phyloP scores from a whole-genome alignment of 257 asterid genomes.

The Voacanga thouarsii region DNA sequence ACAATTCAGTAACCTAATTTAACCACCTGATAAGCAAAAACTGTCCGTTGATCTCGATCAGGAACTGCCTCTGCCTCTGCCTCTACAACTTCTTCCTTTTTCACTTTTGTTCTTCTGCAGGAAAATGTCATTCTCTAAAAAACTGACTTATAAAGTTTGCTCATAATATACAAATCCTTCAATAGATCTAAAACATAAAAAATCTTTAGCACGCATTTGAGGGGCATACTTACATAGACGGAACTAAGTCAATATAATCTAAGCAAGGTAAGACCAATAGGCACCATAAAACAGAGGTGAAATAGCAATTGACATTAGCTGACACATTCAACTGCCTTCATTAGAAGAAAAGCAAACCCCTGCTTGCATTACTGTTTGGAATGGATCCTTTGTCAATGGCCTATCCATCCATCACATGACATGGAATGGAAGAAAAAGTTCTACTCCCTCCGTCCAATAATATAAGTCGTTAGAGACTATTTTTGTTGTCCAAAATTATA shows the following conservation, averaged over 20 bases:
- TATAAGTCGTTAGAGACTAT: too few relatives aligned
- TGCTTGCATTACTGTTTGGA: background rate
- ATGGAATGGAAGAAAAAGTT: background rate
- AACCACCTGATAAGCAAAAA: conserved; percentile 75
- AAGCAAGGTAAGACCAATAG: background rate
- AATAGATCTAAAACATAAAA: background rate
- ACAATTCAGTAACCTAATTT: conserved; percentile 10
- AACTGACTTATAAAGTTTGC: background rate
- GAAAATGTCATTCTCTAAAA: conserved; percentile 2
- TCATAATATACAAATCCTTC: background rate
- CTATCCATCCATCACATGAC: background rate
- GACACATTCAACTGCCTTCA: background rate
- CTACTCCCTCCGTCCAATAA: too few relatives aligned
- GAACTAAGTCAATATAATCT: background rate
- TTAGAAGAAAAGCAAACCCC: background rate
- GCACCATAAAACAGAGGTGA: background rate
- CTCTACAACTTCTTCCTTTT: conserved; percentile 41
- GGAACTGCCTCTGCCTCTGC: conserved; percentile 61
- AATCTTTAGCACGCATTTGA: background rate
- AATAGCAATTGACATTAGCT: background rate
- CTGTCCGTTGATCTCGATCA: conserved; percentile 68
- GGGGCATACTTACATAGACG: too few relatives aligned
- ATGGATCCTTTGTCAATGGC: background rate
- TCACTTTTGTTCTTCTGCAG: conserved; percentile 58
- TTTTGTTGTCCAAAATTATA: too few relatives aligned